phyloP scores from a whole-genome alignment of 208 protist species.

The Herpetomonas samuelpessoai region DNA sequence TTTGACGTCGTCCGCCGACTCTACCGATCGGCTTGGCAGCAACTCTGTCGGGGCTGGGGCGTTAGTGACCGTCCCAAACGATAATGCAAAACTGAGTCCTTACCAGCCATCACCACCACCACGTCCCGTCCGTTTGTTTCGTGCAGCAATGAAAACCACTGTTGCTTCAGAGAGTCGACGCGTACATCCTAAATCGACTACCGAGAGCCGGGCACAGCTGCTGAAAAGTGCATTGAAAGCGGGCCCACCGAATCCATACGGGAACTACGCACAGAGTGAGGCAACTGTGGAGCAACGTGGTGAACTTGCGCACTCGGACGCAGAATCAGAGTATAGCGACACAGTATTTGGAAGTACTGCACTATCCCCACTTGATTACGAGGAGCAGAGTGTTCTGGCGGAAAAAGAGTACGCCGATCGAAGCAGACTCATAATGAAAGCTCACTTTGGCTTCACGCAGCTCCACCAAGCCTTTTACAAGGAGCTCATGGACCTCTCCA shows the following conservation, averaged over 20 bases:
- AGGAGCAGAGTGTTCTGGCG: not conserved
- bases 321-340: not conserved
- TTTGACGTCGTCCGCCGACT: constrained; percentile 3
- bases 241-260: not conserved
- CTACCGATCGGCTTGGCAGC: not conserved
- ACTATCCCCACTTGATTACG: not conserved
- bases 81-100: not conserved
- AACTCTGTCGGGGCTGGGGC: too few species aligned
- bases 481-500: not conserved
- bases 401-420: not conserved
- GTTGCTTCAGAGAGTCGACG: too few species aligned
- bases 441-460: not conserved
- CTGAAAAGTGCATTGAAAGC: not conserved
- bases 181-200: not conserved
- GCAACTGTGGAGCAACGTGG: not conserved
- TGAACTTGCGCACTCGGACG: not conserved
- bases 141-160: too few species aligned
- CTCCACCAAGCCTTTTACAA: not conserved
- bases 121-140: too few species aligned
- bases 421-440: not conserved
- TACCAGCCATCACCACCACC: not conserved
- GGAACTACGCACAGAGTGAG: not conserved
- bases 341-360: not conserved
- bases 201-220: not conserved
- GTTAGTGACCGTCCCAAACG: too few species aligned